Percentiles rank a stretch among this genome's conserved stretches.
These are phyloP conservation scores for Singerocomus rubriflavus DNA, from an alignment of 1,284 basidiomycete genomes.

Conservation along the genomic window DNA sequence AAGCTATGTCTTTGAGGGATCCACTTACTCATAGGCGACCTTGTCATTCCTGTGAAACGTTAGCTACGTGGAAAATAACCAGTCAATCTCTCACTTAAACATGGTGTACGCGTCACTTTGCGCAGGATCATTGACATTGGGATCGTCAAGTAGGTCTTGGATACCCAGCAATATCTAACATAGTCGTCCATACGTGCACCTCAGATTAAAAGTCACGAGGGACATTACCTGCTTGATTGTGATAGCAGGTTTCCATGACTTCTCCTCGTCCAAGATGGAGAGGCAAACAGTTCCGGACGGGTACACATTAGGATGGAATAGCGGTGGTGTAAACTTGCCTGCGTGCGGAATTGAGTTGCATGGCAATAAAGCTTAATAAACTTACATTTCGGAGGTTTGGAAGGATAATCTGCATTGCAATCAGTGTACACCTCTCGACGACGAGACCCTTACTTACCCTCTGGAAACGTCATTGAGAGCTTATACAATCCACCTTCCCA, in stretches of 20 bases:
- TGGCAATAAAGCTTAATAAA: constrained; percentile 10
- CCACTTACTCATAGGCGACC: constrained; percentile 78
- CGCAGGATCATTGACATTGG: constrained; percentile 93
- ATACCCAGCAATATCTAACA: constrained; percentile 90
- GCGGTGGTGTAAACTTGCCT: constrained; percentile 96
- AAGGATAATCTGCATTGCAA: constrained; percentile 76
- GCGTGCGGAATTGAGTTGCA: constrained; percentile 11
- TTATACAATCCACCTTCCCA: constrained; percentile 98
- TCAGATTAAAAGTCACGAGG: background rate
- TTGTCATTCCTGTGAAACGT: constrained; percentile 74
- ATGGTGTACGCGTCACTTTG: constrained; percentile 97
- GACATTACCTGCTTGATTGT: constrained; percentile 91
- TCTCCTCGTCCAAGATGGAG: constrained; percentile 98
- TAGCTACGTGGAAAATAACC: constrained; percentile 2
- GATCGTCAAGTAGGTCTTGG: constrained; percentile 91
- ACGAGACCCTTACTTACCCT: constrained; percentile 53
- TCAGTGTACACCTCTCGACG: background rate
- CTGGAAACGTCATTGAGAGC: constrained; percentile 90
- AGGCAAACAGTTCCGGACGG: constrained; percentile 98
- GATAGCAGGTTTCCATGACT: constrained; percentile 98
- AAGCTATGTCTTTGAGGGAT: background rate
- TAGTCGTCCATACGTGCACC: background rate
- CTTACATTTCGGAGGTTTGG: constrained; percentile 93
- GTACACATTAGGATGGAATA: constrained; percentile 99
- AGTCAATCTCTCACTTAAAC: constrained; percentile 75